Base-by-base conservation (phyloP, 2,329 filamentous ascomycete species). In the Colletotrichum brevisporum region DNA sequence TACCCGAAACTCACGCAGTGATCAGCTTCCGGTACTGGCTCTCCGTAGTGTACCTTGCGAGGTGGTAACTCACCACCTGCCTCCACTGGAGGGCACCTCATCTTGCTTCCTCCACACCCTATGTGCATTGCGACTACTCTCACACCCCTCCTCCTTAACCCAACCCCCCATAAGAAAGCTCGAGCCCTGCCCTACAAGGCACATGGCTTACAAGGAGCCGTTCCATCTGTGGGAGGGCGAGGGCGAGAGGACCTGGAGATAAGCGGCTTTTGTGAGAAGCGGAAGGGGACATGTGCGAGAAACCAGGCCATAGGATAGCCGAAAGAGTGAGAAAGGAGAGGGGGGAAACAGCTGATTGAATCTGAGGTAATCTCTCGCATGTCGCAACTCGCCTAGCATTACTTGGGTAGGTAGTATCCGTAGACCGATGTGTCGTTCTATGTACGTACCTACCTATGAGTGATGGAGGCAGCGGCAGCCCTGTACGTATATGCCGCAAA, bases 1-100 rank as follows among this genome's bases (percentile, higher is more conserved):
- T 69, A 69, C 55, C 67, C 67, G 62, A 69, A 61, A 69, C 67
- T 67, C 31, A 66, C 18, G 67, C 67, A 56, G 41, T 64, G 67
- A 52, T 51, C 62, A 69, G 51, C 57, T 1, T 45, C n/a, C 47
- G 66, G 18, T 65, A 59, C 62, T 50, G 47, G 47, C 18, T 21
- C 12, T 26, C 54, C 50, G 50, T 53, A 52, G 31, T 31, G 27
- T 31, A 31, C 27, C 27, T 36, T 36, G 31, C 6, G 31, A 36
- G 31, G 10, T 9, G 5, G 31, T 36, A 36, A 9, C 31, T 36
- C 31, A 24, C 47, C 21, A 6, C n/a, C 47, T 50, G 21, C 21
- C 50, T 26, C 15, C 4, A n/a, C 21, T 16, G 50, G 50, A 26
- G 13, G 50, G 12, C 51, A 36, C n/a, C 43, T 16, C 31, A n/a